Conservation (phyloP, 768 basidiomycete species). For the Coprinellus aureogranulatus region DNA sequence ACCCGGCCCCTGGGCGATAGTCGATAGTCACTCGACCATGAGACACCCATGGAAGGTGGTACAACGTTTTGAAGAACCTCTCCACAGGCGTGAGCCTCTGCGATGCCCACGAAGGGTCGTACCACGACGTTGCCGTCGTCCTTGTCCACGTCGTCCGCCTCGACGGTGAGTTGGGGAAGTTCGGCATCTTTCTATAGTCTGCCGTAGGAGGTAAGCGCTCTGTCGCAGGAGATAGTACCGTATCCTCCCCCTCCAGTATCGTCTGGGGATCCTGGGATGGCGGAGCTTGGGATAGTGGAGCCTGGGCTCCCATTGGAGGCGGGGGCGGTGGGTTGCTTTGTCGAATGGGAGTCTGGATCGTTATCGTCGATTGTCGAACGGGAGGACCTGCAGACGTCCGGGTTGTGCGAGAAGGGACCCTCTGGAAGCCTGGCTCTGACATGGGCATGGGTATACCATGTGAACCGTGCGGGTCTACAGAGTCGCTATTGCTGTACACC, state of each 20-base stretch:
- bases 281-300: not conserved
- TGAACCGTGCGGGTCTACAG: too few relatives aligned
- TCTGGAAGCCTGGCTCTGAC: conserved; percentile 11
- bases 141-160: conserved; percentile 17
- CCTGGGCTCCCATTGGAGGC: conserved; percentile 8
- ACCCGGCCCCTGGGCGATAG: conserved; percentile 37
- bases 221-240: conserved; percentile 27
- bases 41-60: conserved; percentile 48
- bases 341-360: conserved; percentile 2
- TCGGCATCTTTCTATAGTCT: conserved; percentile 40
- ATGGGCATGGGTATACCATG: too few relatives aligned
- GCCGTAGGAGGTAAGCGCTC: conserved; percentile 30
- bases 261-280: conserved; percentile 3
- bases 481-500: conserved; percentile 24
- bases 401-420: conserved; percentile 11
- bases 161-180: conserved; percentile 21
- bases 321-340: conserved; percentile 2
- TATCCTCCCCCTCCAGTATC: conserved; percentile 9
- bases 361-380: conserved; percentile 12
- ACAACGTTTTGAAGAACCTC: conserved; percentile 39
- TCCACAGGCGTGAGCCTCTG: conserved; percentile 36
- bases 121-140: conserved; percentile 21
- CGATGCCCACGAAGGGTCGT: conserved; percentile 36
- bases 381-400: conserved; percentile 16
- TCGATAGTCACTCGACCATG: conserved; percentile 42